These are phyloP conservation scores for Fomitopsis schrenkii DNA, from an alignment of 1,284 basidiomycete genomes.

Conservation along the genomic window DNA sequence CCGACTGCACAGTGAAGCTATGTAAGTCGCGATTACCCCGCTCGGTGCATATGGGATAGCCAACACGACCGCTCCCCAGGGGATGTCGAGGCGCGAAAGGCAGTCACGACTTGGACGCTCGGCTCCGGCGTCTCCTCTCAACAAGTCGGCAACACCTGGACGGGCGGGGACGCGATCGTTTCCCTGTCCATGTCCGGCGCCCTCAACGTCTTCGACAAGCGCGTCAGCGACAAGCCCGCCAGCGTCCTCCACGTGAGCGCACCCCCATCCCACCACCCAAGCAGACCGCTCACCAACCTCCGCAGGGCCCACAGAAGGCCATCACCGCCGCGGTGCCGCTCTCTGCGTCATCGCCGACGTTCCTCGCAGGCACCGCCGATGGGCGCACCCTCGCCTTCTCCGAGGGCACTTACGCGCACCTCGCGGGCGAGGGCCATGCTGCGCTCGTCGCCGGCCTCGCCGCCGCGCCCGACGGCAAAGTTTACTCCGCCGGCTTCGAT, in stretches of 20 bases:
- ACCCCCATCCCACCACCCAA: not conserved
- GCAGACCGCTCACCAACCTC: not conserved
- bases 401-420: slow-evolving; percentile 39
- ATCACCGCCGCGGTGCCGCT: slow-evolving; percentile 63
- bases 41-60: not conserved
- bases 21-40: slow-evolving; percentile 46
- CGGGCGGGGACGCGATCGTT: slow-evolving; percentile 67
- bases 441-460: slow-evolving; percentile 70
- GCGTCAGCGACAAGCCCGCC: slow-evolving; percentile 55
- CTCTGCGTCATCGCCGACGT: slow-evolving; percentile 45
- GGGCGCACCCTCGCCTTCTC: slow-evolving; percentile 74
- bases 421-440: slow-evolving; percentile 68
- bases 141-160: slow-evolving; percentile 90
- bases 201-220: slow-evolving; percentile 82
- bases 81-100: slow-evolving; percentile 75
- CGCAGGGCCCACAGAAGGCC: slow-evolving; percentile 75
- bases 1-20: slow-evolving; percentile 85
- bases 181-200: slow-evolving; percentile 85
- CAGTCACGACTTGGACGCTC: slow-evolving; percentile 64
- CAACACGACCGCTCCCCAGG: slow-evolving; percentile 37
- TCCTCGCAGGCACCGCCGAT: slow-evolving; percentile 82
- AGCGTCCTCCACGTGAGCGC: slow-evolving; percentile 57
- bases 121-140: slow-evolving; percentile 71
- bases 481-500: slow-evolving; percentile 78
- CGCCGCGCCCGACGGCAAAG: slow-evolving; percentile 42